Percentiles rank a stretch among this genome's conserved stretches.
Conservation (phyloP, 2,329 filamentous ascomycete species). For the Cucurbitaria berberidis region DNA sequence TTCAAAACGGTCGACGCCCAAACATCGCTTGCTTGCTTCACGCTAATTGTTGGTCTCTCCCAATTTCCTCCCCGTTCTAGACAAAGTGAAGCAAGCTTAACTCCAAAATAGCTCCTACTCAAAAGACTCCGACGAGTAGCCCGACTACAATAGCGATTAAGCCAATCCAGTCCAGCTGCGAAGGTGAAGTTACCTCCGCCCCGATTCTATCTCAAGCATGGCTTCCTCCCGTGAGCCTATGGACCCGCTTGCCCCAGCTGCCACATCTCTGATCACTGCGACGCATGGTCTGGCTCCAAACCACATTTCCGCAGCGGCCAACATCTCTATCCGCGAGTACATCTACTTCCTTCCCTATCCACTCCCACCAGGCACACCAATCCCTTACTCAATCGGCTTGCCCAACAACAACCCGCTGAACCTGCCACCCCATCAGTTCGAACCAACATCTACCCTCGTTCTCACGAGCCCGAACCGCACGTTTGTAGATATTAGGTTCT, state of each 20-base stretch:
- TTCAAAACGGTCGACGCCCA: background rate
- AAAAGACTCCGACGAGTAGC: too few species aligned
- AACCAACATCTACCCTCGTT: slow-evolving; percentile 70
- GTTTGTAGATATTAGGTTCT: slow-evolving; percentile 68
- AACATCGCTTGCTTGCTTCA: background rate
- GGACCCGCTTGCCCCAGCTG: background rate
- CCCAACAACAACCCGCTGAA: slow-evolving; percentile 34
- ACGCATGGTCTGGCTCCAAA: background rate
- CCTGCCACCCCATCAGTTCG: slow-evolving; percentile 39
- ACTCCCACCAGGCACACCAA: slow-evolving; percentile 25
- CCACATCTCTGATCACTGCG: background rate
- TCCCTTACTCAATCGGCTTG: slow-evolving; percentile 39
- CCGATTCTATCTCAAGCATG: slow-evolving; percentile 5
- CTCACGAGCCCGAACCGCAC: slow-evolving; percentile 63
- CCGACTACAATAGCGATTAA: too few species aligned
- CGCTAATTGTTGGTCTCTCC: slow-evolving; percentile 1
- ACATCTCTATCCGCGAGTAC: slow-evolving; percentile 63
- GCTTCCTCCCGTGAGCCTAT: background rate
- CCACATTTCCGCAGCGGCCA: slow-evolving; percentile 8
- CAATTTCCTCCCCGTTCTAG: background rate
- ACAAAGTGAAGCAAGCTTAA: background rate
- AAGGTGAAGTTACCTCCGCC: slow-evolving; percentile 7
- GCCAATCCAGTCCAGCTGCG: background rate
- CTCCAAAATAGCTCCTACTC: background rate
- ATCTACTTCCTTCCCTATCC: slow-evolving; percentile 63